phyloP scores from a whole-genome alignment of 352 stramenopile species.

The Phytophthora meadii region DNA sequence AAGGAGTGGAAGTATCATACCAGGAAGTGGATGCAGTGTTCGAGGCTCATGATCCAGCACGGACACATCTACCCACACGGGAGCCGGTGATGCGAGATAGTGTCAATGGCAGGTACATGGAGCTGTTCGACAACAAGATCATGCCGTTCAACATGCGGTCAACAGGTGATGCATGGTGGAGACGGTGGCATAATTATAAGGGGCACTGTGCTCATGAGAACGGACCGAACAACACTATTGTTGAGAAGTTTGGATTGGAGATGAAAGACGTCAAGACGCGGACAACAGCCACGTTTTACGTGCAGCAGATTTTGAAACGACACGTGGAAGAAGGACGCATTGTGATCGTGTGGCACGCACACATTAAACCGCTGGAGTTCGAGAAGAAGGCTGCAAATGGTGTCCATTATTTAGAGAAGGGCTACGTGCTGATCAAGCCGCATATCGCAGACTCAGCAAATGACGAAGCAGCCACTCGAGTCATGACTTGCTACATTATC shows the following conservation, averaged over 20 bases:
- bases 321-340: slow-evolving; percentile 60
- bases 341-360: slow-evolving; percentile 65
- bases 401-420: slow-evolving; percentile 55
- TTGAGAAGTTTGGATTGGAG: slow-evolving; percentile 67
- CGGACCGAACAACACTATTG: slow-evolving; percentile 54
- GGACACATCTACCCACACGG: slow-evolving; percentile 30
- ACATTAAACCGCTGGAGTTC: slow-evolving; percentile 66
- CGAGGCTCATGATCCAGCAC: slow-evolving; percentile 19
- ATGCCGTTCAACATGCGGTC: slow-evolving; percentile 46
- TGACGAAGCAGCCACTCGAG: slow-evolving; percentile 36
- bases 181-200: slow-evolving; percentile 40
- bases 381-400: slow-evolving; percentile 40
- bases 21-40: slow-evolving; percentile 43
- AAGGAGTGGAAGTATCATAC: slow-evolving; percentile 33
- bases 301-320: slow-evolving; percentile 61
- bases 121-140: slow-evolving; percentile 50
- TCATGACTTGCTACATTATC: slow-evolving; percentile 61
- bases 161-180: slow-evolving; percentile 48
- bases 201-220: slow-evolving; percentile 29
- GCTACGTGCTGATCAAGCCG: slow-evolving; percentile 66
- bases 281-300: slow-evolving; percentile 55
- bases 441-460: slow-evolving; percentile 19
- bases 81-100: slow-evolving; percentile 41
- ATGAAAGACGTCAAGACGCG: slow-evolving; percentile 52
- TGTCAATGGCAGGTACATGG: slow-evolving; percentile 52